These are phyloP conservation scores for Ambrosiella xylebori DNA, from an alignment of 2,329 filamentous ascomycete genomes.

Conservation along the genomic window DNA sequence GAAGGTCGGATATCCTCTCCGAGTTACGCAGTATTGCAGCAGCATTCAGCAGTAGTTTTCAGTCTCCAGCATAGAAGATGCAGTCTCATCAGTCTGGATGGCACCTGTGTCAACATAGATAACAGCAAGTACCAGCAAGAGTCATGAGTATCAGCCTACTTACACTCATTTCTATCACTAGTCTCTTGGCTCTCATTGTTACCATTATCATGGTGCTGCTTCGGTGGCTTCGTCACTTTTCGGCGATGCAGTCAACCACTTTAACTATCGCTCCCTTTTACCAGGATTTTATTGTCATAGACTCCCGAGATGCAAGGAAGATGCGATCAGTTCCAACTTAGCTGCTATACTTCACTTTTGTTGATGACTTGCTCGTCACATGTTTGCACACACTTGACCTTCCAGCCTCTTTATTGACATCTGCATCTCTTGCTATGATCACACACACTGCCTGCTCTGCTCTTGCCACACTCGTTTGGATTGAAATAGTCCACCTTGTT, in stretches of 20 bases:
- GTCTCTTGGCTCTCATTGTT: background rate
- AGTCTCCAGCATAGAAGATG: background rate
- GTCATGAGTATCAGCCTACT: background rate
- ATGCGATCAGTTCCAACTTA: background rate
- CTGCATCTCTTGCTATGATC: background rate
- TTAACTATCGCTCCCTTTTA: background rate
- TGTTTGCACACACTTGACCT: background rate
- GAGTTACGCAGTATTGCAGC: background rate
- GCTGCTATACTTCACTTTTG: background rate
- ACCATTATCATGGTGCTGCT: background rate
- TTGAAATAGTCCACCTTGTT: background rate
- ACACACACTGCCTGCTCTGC: background rate
- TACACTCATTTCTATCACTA: background rate
- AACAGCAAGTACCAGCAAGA: background rate
- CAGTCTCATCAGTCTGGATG: background rate
- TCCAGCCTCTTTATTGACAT: background rate
- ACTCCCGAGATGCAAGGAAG: background rate
- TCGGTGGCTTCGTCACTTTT: background rate
- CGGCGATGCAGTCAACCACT: background rate
- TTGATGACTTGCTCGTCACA: background rate
- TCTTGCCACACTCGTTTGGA: conserved; percentile 5
- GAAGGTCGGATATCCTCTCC: background rate
- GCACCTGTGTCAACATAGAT: background rate
- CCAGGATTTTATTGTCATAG: background rate
- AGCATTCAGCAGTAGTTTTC: background rate